Evolutionary conservation across 2,329 filamentous ascomycete genomes (phyloP).

Genomic region (Capronia americana): DNA sequence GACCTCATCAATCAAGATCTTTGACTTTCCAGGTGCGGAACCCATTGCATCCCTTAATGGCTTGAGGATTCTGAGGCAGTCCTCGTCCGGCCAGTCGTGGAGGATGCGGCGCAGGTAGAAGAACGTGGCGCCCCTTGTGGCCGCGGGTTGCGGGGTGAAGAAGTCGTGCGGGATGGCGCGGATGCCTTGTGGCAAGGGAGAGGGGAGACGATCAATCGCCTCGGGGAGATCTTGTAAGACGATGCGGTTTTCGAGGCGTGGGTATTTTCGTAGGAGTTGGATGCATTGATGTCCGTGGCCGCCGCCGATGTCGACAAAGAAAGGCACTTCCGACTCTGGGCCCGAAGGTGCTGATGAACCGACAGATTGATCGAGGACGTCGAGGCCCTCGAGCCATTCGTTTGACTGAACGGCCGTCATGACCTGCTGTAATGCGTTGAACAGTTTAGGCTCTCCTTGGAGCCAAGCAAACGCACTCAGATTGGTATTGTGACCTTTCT

Average conservation of each 20-base stretch:
- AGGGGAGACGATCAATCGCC: conserved; percentile 41
- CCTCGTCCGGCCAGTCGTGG: conserved; percentile 43
- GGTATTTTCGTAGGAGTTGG: conserved; percentile 32
- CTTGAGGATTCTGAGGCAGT: conserved; percentile 44
- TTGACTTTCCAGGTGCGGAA: conserved; percentile 43
- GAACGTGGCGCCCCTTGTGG: conserved; percentile 38
- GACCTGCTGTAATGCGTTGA: conserved; percentile 23
- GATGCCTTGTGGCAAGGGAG: conserved; percentile 34
- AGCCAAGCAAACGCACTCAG: conserved; percentile 43
- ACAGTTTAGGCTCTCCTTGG: conserved; percentile 40
- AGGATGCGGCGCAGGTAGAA: conserved; percentile 44
- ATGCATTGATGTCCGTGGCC: conserved; percentile 35
- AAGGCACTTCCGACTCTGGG: conserved; percentile 20
- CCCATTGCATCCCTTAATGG: conserved; percentile 46
- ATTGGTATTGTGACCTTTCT: conserved; percentile 43
- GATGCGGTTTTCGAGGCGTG: conserved; percentile 28
- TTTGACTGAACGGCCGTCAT: conserved; percentile 30
- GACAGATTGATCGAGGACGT: conserved; percentile 21
- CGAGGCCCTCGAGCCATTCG: conserved; percentile 21
- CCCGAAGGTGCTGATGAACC: too few relatives aligned
- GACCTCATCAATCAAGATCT: conserved; percentile 54
- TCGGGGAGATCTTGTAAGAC: conserved; percentile 50
- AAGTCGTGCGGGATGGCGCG: conserved; percentile 42
- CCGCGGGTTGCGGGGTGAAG: conserved; percentile 33
- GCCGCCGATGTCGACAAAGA: conserved; percentile 41